Conservation (phyloP, 305 asterid genomes). For the Andrographis paniculata region DNA sequence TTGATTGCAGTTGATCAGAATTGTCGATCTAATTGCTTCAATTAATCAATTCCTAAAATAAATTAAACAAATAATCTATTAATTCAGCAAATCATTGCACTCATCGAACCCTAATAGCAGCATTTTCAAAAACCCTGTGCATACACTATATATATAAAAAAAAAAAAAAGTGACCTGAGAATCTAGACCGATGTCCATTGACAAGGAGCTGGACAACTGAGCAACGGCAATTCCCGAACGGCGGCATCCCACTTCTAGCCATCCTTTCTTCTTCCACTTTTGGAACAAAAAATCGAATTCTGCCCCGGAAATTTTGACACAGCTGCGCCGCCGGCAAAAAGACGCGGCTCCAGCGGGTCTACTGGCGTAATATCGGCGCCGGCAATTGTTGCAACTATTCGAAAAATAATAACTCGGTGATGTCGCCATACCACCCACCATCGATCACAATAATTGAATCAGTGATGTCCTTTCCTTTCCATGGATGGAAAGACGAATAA, state of each 20-base stretch:
- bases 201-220: constrained; percentile 61
- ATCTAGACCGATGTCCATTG: constrained; percentile 69
- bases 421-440: constrained; percentile 49
- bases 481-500: not conserved
- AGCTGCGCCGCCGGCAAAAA: constrained; percentile 26
- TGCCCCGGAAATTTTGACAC: constrained; percentile 24
- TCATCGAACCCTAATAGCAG: not conserved
- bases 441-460: constrained; percentile 18
- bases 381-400: constrained; percentile 25
- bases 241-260: constrained; percentile 29
- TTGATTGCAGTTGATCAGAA: not conserved
- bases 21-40: constrained; percentile 9
- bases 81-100: not conserved
- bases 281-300: constrained; percentile 26
- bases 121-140: constrained; percentile 15
- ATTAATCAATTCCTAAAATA: not conserved
- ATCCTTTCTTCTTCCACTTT: constrained; percentile 32
- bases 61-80: constrained; percentile 1
- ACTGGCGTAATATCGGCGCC: constrained; percentile 43
- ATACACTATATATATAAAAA: not conserved
- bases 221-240: constrained; percentile 46
- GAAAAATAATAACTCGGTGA: constrained; percentile 27
- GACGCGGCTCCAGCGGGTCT: constrained; percentile 31
- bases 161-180: constrained; percentile 40
- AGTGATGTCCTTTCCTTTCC: not conserved